Base-by-base conservation (phyloP, 192 early-diverging fungal species). In the Coemansia sp. region DNA sequence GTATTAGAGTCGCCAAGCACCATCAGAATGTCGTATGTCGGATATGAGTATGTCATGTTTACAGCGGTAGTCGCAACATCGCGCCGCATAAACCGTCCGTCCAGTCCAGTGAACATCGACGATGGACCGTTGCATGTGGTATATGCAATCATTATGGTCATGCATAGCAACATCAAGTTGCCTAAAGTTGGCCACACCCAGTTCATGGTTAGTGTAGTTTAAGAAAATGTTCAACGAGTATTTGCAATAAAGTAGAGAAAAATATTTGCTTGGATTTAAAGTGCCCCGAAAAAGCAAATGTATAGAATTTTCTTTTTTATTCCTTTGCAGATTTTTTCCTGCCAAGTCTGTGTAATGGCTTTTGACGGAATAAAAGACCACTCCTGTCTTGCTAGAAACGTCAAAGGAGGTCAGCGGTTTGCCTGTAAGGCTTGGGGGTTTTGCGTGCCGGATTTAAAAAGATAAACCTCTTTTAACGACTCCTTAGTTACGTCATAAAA, bases 1-100 rank as follows among this genome's bases (percentile, higher is more conserved):
- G 73, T 81, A 20, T 65, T 71, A 5, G 73, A 75, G 62, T 81
- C 73, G 26, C 78, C 78, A 60, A 81, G 65, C 19, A 73, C 62
- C 22, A 81, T 12, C 11, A 64, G n/a, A 1, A 65, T 58, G 50
- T 69, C 69, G 43, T 81, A 81, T 47, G 55, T 38, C 2, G 61
- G 50, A 26, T 70, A 70, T 19, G 19, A 7, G n/a, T 49, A 49
- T 49, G 19, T 49, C 48, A 45, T 45, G 41, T 45, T 45, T 45
- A 19, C n/a, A 4, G 6, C 0, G 20, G 2, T 49, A 19, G 19
- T 9, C 3, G n/a, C 19, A 19, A 19, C 9, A 5, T 49, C 18
- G 6, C 48, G 48, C 4, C 48, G 48, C 48, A 20, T 20, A n/a
- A 49, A 20, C 48, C 3, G 8, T 4, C 19, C 8, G 6, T 14